A percentile compares a stretch with the other conserved stretches of the same genome.
Evolutionary conservation across 2,329 filamentous ascomycete species (phyloP).

Genomic region (Fusarium coicis): DNA sequence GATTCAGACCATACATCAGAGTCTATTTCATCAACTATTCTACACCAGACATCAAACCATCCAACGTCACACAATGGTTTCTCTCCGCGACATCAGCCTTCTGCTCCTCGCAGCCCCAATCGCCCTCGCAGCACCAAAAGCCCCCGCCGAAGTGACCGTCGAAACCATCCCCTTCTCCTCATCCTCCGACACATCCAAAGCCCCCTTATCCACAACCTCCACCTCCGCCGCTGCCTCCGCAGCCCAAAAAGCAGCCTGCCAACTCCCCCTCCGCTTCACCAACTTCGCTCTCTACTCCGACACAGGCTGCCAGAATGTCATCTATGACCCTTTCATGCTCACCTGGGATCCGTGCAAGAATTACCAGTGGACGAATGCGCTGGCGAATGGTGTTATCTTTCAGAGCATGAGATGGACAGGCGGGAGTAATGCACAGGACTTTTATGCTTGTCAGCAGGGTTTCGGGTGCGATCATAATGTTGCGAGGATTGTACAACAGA

Average conservation of each 20-base stretch:
- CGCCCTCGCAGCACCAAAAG: not conserved
- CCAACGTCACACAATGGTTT: not conserved
- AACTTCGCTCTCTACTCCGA: not conserved
- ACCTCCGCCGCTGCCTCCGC: rapidly evolving
- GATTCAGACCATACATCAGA: not conserved
- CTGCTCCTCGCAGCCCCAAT: not conserved
- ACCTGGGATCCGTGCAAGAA: not conserved
- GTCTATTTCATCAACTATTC: no score
- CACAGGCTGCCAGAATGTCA: not conserved
- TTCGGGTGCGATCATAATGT: not conserved
- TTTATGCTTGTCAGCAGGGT: not conserved
- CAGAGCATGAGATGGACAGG: not conserved
- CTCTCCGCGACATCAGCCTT: not conserved
- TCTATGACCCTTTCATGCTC: not conserved
- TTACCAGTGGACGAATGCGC: not conserved
- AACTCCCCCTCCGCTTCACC: not conserved
- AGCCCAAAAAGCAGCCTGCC: not conserved
- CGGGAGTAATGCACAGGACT: not conserved
- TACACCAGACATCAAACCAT: not conserved
- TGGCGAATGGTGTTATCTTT: not conserved
- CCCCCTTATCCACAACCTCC: not conserved
- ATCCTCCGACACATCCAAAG: not conserved
- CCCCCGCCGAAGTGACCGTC: not conserved
- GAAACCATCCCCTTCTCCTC: not conserved
- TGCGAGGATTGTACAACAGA: not conserved